A percentile compares a stretch with the other conserved stretches of the same genome.
Evolutionary conservation across 2,329 filamentous ascomycete species (phyloP).

Genomic region (Conoideocrella luteorostrata): DNA sequence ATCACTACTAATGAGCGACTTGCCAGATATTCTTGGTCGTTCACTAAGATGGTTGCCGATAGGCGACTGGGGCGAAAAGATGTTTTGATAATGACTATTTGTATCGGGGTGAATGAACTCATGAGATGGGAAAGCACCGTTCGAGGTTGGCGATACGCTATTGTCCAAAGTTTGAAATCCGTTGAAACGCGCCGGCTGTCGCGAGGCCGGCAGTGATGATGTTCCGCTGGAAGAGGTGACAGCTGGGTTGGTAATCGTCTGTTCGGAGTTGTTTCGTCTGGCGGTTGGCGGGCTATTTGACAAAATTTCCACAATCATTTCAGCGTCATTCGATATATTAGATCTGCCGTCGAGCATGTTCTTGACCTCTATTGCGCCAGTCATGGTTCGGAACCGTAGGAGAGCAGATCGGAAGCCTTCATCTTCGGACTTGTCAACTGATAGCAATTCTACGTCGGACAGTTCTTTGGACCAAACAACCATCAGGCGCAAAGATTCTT

Average conservation of each 20-base stretch:
- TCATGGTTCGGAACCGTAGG: constrained; percentile 44
- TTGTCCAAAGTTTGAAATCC: constrained; percentile 57
- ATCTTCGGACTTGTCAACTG: constrained; percentile 43
- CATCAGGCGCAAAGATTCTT: constrained; percentile 50
- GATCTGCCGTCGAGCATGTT: constrained; percentile 51
- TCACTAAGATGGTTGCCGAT: constrained; percentile 65
- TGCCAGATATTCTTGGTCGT: constrained; percentile 54
- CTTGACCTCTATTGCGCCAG: constrained; percentile 51
- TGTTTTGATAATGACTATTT: constrained; percentile 48
- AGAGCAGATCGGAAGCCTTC: constrained; percentile 45
- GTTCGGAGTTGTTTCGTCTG: constrained; percentile 19
- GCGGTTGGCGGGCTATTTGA: constrained; percentile 29
- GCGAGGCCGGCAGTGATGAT: constrained; percentile 35
- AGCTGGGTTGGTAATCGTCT: constrained; percentile 15
- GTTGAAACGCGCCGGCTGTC: constrained; percentile 55
- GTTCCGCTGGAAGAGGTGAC: constrained; percentile 34
- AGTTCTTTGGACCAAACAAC: constrained; percentile 53
- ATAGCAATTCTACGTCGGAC: constrained; percentile 43
- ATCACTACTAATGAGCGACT: constrained; percentile 66
- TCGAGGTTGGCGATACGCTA: constrained; percentile 52
- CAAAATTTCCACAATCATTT: constrained; percentile 54
- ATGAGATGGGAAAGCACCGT: constrained; percentile 41
- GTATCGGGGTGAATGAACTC: constrained; percentile 55
- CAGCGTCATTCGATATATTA: constrained; percentile 42
- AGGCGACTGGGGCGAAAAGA: constrained; percentile 69